Percentiles rank a stretch among this genome's conserved stretches.
Evolutionary conservation across 228 moss, liverwort and hornwort species (phyloP).

Genomic region (Sphagnum magellanicum): DNA sequence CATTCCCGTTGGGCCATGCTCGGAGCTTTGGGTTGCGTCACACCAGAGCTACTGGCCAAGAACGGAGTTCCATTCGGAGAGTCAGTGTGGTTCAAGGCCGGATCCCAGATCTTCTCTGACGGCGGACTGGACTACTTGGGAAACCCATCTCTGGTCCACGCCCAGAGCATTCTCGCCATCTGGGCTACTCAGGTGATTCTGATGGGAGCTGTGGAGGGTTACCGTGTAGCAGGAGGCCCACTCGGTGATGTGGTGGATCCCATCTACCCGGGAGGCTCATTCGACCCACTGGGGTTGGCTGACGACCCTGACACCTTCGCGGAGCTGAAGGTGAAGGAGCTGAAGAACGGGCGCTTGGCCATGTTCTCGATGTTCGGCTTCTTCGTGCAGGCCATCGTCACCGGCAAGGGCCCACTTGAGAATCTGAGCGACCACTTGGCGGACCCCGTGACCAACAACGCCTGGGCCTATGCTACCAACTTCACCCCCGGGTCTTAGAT

Average conservation of each 20-base stretch:
- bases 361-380: background rate
- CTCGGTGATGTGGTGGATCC: conserved; percentile 2
- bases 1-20: conserved; percentile 12
- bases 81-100: conserved; percentile 12
- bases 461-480: conserved; percentile 6
- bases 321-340: conserved; percentile 8
- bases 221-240: conserved; percentile 9
- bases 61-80: conserved; percentile 6
- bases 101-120: conserved; percentile 12
- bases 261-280: conserved; percentile 11
- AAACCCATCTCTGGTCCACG: conserved; percentile 9
- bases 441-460: conserved; percentile 4
- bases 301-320: conserved; percentile 12
- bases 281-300: conserved; percentile 10
- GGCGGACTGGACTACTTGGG: conserved; percentile 10
- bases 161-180: conserved; percentile 12
- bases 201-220: conserved; percentile 10
- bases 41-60: conserved; percentile 4
- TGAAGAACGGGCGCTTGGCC: conserved; percentile 8
- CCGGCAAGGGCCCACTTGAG: conserved; percentile 5
- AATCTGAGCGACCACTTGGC: conserved; percentile 6
- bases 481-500: conserved; percentile 1
- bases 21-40: background rate
- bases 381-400: conserved; percentile 8
- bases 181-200: conserved; percentile 7